These are phyloP conservation scores for Tephrocybe rancida DNA, from an alignment of 768 basidiomycete species.

Conservation along the genomic window DNA sequence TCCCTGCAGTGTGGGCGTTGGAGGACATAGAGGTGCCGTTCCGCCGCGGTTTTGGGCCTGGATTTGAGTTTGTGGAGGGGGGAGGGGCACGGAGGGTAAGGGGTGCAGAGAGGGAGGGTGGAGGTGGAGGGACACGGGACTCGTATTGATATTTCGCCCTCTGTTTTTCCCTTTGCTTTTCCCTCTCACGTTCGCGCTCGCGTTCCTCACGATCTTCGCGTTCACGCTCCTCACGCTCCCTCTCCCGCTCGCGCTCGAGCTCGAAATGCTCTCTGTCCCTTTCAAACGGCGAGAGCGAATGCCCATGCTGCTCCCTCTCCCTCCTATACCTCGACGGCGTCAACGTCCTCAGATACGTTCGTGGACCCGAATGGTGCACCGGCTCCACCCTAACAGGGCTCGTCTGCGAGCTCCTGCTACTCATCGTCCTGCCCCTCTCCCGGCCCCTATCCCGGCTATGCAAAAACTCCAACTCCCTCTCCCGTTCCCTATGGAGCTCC, in stretches of 20 bases:
- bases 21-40: background rate
- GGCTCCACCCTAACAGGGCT: slow-evolving; percentile 13
- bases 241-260: background rate
- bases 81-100: slow-evolving; percentile 7
- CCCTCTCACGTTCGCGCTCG: background rate
- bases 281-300: too few species aligned
- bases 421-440: background rate
- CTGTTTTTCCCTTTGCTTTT: background rate
- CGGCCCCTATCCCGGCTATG: background rate
- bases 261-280: too few species aligned
- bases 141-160: slow-evolving; percentile 2
- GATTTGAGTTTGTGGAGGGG: background rate
- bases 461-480: background rate
- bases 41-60: background rate
- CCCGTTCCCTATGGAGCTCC: background rate
- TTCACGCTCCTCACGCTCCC: background rate
- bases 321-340: background rate
- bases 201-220: background rate
- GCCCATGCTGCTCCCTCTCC: background rate
- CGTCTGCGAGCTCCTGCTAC: slow-evolving; percentile 6
- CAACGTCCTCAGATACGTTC: slow-evolving; percentile 3
- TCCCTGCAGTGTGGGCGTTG: background rate
- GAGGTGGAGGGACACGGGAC: slow-evolving; percentile 3
- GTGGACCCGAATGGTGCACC: background rate
- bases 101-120: slow-evolving; percentile 8